Percentiles rank a stretch among this genome's conserved stretches.
Conservation (phyloP, 345 rosid species). For the Litchi chinensis region DNA sequence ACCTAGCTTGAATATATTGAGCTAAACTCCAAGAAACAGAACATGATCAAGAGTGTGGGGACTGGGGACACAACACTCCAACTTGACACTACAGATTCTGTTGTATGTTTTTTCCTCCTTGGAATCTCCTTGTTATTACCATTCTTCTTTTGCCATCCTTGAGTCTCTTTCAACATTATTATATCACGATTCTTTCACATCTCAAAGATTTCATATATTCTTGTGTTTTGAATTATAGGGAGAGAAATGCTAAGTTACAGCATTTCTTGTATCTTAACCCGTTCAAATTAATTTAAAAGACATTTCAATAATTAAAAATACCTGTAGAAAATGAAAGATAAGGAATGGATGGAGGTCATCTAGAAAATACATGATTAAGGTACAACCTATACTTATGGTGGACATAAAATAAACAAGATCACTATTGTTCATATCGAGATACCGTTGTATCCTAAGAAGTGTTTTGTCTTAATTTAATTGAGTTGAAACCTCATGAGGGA, state of each 20-base stretch:
- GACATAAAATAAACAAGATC: background rate
- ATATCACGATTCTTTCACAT: constrained; percentile 1
- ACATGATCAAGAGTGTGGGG: background rate
- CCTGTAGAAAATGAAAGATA: background rate
- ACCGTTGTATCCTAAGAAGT: constrained; percentile 18
- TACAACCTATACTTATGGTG: background rate
- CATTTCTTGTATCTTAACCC: background rate
- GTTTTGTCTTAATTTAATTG: background rate
- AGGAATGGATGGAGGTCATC: background rate
- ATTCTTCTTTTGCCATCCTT: background rate
- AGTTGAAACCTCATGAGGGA: background rate
- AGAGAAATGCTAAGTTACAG: background rate
- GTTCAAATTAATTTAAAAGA: too few relatives aligned
- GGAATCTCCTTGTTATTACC: constrained; percentile 5
- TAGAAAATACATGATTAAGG: too few relatives aligned
- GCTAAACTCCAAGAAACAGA: constrained; percentile 26
- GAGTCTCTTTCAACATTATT: constrained; percentile 5
- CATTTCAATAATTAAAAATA: too few relatives aligned
- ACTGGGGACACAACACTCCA: constrained; percentile 27
- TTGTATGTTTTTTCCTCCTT: constrained; percentile 29
- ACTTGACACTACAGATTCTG: constrained; percentile 26
- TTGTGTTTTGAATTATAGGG: background rate
- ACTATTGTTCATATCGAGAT: constrained; percentile 17
- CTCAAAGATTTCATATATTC: background rate
- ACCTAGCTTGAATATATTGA: background rate